Evolutionary conservation across 345 rosid species (phyloP).

Genomic region (Streptanthus diversifolius): DNA sequence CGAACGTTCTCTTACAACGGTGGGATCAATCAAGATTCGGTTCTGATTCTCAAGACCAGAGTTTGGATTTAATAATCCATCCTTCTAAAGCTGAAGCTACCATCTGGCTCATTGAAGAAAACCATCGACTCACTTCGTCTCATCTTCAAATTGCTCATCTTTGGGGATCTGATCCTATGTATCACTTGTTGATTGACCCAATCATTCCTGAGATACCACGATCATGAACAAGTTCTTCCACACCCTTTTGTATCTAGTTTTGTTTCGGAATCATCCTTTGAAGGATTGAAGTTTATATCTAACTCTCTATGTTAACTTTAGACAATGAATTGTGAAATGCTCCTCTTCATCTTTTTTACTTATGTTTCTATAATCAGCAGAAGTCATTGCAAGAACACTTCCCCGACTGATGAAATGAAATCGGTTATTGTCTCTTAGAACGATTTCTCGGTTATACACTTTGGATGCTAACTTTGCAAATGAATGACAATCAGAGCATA

Average conservation of each 20-base stretch:
- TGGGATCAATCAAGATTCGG: constrained; percentile 73
- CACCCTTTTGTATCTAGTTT: neutral
- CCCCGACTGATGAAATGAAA: constrained; percentile 56
- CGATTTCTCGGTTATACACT: constrained; percentile 45
- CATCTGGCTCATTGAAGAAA: constrained; percentile 81
- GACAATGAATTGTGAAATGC: constrained; percentile 20
- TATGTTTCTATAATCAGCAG: constrained; percentile 35
- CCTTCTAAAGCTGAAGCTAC: constrained; percentile 84
- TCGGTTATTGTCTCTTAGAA: constrained; percentile 50
- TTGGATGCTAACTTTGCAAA: constrained; percentile 49
- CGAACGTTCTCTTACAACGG: constrained; percentile 55
- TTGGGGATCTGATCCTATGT: constrained; percentile 62
- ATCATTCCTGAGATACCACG: constrained; percentile 38
- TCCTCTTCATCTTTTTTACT: neutral
- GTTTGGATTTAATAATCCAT: constrained; percentile 61
- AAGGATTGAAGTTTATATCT: neutral
- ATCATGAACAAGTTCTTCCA: constrained; percentile 9
- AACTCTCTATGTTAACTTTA: neutral
- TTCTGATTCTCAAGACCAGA: constrained; percentile 45
- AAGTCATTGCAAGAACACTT: constrained; percentile 52
- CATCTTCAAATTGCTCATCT: constrained; percentile 57
- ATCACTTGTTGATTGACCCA: constrained; percentile 55
- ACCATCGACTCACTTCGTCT: constrained; percentile 64
- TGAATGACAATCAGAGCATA: constrained; percentile 59
- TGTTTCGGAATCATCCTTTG: neutral